These are phyloP conservation scores for Cryphonectria nitschkei DNA, from an alignment of 2,329 filamentous ascomycete species.

Conservation along the genomic window DNA sequence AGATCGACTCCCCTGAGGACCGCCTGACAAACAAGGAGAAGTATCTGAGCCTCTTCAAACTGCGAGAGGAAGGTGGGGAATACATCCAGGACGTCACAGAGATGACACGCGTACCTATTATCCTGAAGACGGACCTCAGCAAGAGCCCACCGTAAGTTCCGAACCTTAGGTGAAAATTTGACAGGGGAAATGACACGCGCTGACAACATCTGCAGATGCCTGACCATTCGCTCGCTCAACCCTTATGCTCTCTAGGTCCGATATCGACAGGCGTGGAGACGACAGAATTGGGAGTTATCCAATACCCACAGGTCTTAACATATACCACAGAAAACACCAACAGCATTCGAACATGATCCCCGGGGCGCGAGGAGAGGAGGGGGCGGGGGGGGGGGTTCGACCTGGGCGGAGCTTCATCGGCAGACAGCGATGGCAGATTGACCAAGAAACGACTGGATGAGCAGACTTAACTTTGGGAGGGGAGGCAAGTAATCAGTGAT, in stretches of 20 bases:
- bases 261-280: constrained; percentile 30
- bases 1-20: constrained; percentile 73
- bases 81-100: constrained; percentile 98
- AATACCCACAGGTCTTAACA: background rate
- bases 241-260: constrained; percentile 63
- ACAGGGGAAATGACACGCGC: background rate
- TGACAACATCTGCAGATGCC: constrained; percentile 57
- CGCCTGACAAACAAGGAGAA: constrained; percentile 94
- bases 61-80: constrained; percentile 90
- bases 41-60: constrained; percentile 85
- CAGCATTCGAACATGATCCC: background rate
- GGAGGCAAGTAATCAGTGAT: background rate
- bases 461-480: background rate
- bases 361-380: too few relatives aligned
- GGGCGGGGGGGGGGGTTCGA: background rate
- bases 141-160: constrained; percentile 98
- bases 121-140: constrained; percentile 94
- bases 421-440: background rate
- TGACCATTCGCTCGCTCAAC: constrained; percentile 84
- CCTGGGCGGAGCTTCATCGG: background rate
- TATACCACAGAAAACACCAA: background rate
- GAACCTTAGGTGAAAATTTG: constrained; percentile 36
- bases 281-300: background rate
- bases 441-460: background rate
- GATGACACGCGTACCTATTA: constrained; percentile 97